These are phyloP conservation scores for Cyphellophora europaea DNA, from an alignment of 2,329 filamentous ascomycete species.

Conservation along the genomic window DNA sequence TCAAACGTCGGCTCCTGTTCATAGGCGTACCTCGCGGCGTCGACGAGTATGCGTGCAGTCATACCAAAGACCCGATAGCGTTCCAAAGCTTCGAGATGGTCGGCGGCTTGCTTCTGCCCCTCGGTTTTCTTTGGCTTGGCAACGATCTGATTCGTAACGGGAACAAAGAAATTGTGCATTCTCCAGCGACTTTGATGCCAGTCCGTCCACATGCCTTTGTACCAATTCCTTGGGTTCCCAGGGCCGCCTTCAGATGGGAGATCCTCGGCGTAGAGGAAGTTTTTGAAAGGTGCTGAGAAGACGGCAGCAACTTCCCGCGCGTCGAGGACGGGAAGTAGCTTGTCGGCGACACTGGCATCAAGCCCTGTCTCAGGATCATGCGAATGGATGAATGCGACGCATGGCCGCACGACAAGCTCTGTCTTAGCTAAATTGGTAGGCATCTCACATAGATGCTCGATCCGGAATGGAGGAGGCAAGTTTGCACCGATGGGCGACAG, in stretches of 20 bases:
- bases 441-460: constrained; percentile 81
- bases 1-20: constrained; percentile 77
- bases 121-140: constrained; percentile 44
- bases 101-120: constrained; percentile 31
- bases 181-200: constrained; percentile 73
- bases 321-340: constrained; percentile 70
- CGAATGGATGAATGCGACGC: constrained; percentile 67
- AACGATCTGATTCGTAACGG: constrained; percentile 61
- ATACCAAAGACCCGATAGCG: constrained; percentile 88
- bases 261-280: constrained; percentile 61
- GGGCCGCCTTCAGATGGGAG: constrained; percentile 35
- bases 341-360: constrained; percentile 52
- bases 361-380: constrained; percentile 36
- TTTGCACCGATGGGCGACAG: constrained; percentile 54
- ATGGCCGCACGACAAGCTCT: constrained; percentile 64
- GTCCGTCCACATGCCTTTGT: constrained; percentile 70
- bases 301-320: constrained; percentile 88
- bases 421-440: constrained; percentile 67
- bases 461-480: constrained; percentile 66
- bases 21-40: constrained; percentile 78
- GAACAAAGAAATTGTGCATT: constrained; percentile 89
- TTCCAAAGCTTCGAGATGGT: constrained; percentile 34
- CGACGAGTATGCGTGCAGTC: constrained; percentile 84
- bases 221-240: constrained; percentile 60
- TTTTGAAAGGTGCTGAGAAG: constrained; percentile 80